Percentiles rank a stretch among this genome's conserved stretches.
Conservation (phyloP, 139 green algal species). For the Parachlorella kessleri region DNA sequence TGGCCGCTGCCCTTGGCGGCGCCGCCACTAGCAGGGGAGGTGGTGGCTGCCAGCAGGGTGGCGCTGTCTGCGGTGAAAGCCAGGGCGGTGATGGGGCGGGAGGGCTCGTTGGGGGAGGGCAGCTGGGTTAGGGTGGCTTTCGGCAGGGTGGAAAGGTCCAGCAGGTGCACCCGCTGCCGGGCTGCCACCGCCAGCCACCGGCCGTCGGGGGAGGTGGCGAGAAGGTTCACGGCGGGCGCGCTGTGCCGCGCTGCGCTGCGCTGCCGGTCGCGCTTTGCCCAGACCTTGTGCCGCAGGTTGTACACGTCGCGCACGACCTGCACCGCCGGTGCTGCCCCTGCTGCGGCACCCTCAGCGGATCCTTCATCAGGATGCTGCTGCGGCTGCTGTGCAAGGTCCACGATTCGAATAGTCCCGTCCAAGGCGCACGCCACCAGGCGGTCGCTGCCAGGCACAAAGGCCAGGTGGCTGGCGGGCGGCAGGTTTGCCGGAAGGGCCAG, state of each 20-base stretch:
- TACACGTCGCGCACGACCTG: constrained; percentile 26
- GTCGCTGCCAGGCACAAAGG: constrained; percentile 12
- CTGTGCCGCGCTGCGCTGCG: constrained; percentile 15
- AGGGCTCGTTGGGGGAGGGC: not conserved
- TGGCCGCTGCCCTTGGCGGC: too few species aligned
- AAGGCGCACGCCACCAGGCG: constrained; percentile 1
- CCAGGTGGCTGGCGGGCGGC: constrained; percentile 26
- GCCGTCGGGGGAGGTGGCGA: constrained; percentile 25
- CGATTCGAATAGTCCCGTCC: constrained; percentile 19
- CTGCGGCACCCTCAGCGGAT: not conserved
- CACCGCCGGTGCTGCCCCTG: not conserved
- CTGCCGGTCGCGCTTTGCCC: constrained; percentile 12
- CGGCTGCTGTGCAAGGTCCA: not conserved
- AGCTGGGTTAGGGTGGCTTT: constrained; percentile 1
- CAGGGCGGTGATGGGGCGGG: constrained; percentile 42
- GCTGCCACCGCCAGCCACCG: constrained; percentile 22
- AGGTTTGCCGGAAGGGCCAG: constrained; percentile 30
- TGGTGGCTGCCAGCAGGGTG: constrained; percentile 35
- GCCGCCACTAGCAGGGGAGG: too few species aligned
- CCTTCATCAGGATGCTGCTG: not conserved
- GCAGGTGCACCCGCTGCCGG: constrained; percentile 31
- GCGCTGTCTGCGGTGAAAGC: constrained; percentile 57
- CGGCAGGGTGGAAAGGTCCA: constrained; percentile 27
- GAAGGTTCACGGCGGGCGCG: constrained; percentile 27
- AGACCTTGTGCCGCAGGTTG: constrained; percentile 39